phyloP scores from a whole-genome alignment of 768 basidiomycete genomes.

The Mycena sanguinolenta region DNA sequence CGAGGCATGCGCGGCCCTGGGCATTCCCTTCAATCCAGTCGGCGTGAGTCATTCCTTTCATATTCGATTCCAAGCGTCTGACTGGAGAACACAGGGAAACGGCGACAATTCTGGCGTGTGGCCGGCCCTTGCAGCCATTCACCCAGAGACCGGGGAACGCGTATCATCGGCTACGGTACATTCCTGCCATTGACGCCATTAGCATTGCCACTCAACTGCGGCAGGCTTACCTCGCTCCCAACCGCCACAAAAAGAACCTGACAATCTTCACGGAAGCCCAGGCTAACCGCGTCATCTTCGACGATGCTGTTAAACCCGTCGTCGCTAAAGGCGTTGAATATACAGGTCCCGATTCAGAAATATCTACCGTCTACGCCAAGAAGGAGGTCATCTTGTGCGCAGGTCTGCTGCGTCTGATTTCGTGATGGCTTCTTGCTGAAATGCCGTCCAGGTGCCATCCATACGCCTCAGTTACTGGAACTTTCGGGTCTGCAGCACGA shows the following conservation, averaged over 20 bases:
- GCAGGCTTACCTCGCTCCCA: slow-evolving; percentile 21
- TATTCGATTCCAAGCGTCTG: background rate
- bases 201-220: background rate
- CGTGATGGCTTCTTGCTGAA: too few species aligned
- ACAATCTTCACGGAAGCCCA: slow-evolving; percentile 10
- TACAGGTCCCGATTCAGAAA: background rate
- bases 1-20: slow-evolving; percentile 14
- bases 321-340: too few species aligned
- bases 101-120: slow-evolving; percentile 18
- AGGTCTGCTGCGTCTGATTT: background rate
- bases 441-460: background rate
- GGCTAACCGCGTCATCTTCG: background rate
- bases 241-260: background rate
- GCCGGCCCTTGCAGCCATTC: slow-evolving; percentile 13
- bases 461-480: slow-evolving; percentile 22
- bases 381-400: slow-evolving; percentile 27
- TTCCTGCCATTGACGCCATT: background rate
- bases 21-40: slow-evolving; percentile 10
- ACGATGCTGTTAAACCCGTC: too few species aligned
- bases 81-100: background rate
- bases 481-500: slow-evolving; percentile 8
- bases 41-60: slow-evolving; percentile 5
- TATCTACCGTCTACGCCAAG: background rate
- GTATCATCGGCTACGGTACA: slow-evolving; percentile 16
- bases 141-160: slow-evolving; percentile 2